Percentiles rank a stretch among this genome's conserved stretches.
These are phyloP conservation scores for Pseudonectria foliicola DNA, from an alignment of 2,329 filamentous ascomycete genomes.

Conservation along the genomic window DNA sequence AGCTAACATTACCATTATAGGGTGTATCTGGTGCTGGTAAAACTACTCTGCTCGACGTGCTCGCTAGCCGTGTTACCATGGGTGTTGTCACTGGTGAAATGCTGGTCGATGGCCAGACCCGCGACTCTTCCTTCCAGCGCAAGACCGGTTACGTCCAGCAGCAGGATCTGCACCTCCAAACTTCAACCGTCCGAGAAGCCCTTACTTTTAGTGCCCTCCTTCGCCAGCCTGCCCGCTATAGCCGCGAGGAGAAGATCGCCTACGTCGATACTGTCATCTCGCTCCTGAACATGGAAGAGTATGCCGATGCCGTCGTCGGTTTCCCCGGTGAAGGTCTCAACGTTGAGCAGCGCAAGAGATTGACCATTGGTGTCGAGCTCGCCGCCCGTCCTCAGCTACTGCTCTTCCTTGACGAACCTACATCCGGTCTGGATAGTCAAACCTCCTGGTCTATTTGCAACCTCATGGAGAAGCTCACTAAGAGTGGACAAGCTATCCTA, in stretches of 20 bases:
- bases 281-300: slow-evolving; percentile 48
- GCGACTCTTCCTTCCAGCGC: slow-evolving; percentile 61
- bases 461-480: slow-evolving; percentile 58
- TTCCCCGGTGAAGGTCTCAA: slow-evolving; percentile 38
- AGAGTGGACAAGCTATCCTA: slow-evolving; percentile 42
- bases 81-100: slow-evolving; percentile 64
- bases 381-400: slow-evolving; percentile 38
- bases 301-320: slow-evolving; percentile 46
- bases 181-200: slow-evolving; percentile 40
- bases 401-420: slow-evolving; percentile 48
- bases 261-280: slow-evolving; percentile 49
- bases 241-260: slow-evolving; percentile 40
- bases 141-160: slow-evolving; percentile 68
- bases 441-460: slow-evolving; percentile 66
- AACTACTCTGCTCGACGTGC: slow-evolving; percentile 56
- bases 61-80: slow-evolving; percentile 66
- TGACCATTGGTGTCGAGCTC: slow-evolving; percentile 44
- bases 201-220: slow-evolving; percentile 36
- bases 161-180: slow-evolving; percentile 43
- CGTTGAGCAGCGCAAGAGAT: slow-evolving; percentile 43
- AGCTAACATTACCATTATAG: background rate
- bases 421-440: slow-evolving; percentile 50
- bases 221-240: slow-evolving; percentile 36
- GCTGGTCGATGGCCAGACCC: slow-evolving; percentile 60
- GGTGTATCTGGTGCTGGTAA: slow-evolving; percentile 45